Evolutionary conservation across 768 basidiomycete genomes (phyloP).

Genomic region (Termitomyces sp.): DNA sequence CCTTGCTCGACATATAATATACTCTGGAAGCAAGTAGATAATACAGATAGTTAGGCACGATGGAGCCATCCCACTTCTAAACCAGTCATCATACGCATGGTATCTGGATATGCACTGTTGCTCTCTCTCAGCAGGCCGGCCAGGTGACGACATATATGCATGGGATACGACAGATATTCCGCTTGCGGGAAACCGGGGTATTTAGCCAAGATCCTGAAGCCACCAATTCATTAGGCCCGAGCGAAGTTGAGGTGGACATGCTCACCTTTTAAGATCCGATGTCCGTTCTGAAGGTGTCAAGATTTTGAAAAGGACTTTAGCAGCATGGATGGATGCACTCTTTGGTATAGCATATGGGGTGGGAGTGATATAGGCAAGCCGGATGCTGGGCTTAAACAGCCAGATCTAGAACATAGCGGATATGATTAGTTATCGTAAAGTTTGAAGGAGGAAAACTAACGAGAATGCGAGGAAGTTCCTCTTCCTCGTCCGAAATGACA

Average conservation of each 20-base stretch:
- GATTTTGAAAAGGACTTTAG: conserved; percentile 85
- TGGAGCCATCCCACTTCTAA: conserved; percentile 79
- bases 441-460: conserved; percentile 38
- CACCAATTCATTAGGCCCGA: not conserved
- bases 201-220: conserved; percentile 49
- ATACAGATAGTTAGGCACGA: conserved; percentile 24
- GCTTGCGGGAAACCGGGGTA: conserved; percentile 85
- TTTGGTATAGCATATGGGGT: conserved; percentile 54
- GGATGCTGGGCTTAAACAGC: conserved; percentile 90
- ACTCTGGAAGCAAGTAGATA: not conserved
- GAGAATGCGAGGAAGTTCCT: conserved; percentile 71
- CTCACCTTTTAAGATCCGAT: conserved; percentile 51
- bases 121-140: conserved; percentile 72
- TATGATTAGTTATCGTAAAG: not conserved
- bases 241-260: not conserved
- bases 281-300: conserved; percentile 53
- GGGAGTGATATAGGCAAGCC: conserved; percentile 65
- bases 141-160: conserved; percentile 68
- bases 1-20: not conserved
- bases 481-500: conserved; percentile 82
- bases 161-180: conserved; percentile 84
- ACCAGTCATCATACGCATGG: conserved; percentile 73
- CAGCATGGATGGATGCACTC: conserved; percentile 56
- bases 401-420: conserved; percentile 57
- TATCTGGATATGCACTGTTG: conserved; percentile 69